A percentile compares a stretch with the other conserved stretches of the same genome.
These are phyloP conservation scores for Massariosphaeria phaeospora DNA, from an alignment of 495 filamentous ascomycete genomes.

Conservation along the genomic window DNA sequence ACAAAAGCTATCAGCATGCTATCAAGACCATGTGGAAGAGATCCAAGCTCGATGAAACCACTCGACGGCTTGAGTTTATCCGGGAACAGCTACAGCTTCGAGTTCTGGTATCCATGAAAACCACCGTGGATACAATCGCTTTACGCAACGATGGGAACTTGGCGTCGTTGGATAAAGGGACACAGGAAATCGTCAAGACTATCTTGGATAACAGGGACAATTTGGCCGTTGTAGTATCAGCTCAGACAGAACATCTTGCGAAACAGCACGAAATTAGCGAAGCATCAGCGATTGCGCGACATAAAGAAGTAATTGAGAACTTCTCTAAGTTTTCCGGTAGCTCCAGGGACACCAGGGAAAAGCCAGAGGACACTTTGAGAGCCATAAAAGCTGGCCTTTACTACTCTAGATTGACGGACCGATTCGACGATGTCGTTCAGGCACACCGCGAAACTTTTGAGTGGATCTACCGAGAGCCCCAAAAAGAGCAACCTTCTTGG, in stretches of 20 bases:
- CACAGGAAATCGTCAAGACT: neutral
- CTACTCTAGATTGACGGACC: conserved; percentile 1
- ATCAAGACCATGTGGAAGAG: neutral
- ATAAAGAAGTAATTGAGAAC: neutral
- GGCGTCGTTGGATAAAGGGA: neutral
- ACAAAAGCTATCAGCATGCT: neutral
- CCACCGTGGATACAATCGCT: neutral
- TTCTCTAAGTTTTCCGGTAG: neutral
- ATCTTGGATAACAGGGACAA: neutral
- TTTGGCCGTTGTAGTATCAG: neutral
- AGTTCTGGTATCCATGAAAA: conserved; percentile 5
- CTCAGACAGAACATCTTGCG: neutral
- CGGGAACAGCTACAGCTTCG: conserved; percentile 1
- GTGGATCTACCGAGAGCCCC: neutral
- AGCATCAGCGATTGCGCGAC: neutral
- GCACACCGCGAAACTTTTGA: neutral
- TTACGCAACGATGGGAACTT: neutral
- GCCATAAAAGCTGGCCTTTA: neutral
- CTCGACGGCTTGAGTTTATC: neutral
- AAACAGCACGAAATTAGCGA: neutral
- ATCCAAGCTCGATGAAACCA: conserved; percentile 1
- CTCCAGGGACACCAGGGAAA: neutral
- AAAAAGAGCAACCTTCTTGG: neutral
- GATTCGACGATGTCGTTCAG: neutral
- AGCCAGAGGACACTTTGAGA: neutral